Percentiles rank a stretch among this genome's conserved stretches.
Conservation (phyloP, 176 grass and related monocot genomes). For the Juncus effusus region DNA sequence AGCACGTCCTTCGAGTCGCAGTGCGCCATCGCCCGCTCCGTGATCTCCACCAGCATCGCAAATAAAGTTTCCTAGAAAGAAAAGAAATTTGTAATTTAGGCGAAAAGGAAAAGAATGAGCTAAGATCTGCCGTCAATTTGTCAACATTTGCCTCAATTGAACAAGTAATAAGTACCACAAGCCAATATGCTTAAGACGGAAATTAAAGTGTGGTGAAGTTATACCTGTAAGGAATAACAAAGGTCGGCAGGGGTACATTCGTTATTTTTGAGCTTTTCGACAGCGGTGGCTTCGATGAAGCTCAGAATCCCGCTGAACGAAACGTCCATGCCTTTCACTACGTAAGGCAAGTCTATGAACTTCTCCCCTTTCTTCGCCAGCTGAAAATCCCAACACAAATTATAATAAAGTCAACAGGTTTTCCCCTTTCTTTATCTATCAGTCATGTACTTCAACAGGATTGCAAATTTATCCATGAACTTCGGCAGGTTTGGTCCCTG, state of each 20-base stretch:
- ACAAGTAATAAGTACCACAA: background rate
- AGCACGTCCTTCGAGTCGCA: conserved; percentile 85
- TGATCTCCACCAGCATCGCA: conserved; percentile 98
- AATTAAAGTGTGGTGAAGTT: background rate
- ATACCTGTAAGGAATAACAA: conserved; percentile 97
- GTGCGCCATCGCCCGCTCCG: conserved; percentile 91
- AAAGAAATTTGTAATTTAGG: background rate
- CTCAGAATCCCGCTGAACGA: conserved; percentile 98
- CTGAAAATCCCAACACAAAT: conserved; percentile 35
- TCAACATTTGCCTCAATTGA: background rate
- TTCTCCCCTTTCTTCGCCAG: conserved; percentile 97
- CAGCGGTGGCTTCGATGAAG: conserved; percentile 85
- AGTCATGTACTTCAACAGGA: background rate
- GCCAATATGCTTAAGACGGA: background rate
- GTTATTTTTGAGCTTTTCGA: conserved; percentile 88
- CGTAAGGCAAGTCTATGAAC: conserved; percentile 89
- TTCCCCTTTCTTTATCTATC: too few species aligned
- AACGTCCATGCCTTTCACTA: conserved; percentile 98
- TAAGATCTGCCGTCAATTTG: background rate
- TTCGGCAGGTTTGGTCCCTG: too few species aligned
- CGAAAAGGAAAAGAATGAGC: background rate
- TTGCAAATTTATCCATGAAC: conserved; percentile 1
- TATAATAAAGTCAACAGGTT: background rate
- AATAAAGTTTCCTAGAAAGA: conserved; percentile 74
- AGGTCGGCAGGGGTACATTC: conserved; percentile 88